Base-by-base conservation (phyloP, 495 filamentous ascomycete species). In the Penicillium diatomitis region DNA sequence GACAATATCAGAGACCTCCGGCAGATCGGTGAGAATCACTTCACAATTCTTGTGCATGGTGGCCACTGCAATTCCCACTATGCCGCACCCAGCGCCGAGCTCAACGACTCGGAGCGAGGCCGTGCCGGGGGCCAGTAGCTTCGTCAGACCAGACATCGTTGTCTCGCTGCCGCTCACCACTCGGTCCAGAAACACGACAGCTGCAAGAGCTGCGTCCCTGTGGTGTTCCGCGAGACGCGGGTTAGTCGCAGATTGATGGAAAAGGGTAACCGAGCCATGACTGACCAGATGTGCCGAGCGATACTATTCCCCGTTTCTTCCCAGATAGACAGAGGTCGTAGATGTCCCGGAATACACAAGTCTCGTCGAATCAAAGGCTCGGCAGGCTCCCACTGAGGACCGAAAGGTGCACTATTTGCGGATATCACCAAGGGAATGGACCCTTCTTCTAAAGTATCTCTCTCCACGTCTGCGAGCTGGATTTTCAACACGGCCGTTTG, bases 271-370 rank as follows among this genome's bases (percentile, higher is more conserved):
- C 32, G n/a, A 37, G 45, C 28, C 28, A 12, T 8, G 46, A 36
- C 64, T 65, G 82, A 91, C 92, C 92, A 98, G 41, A 97, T 81
- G 66, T 98, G 92, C 10, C 90, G 77, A 10, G 91, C 90, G 56
- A 98, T 96, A 61, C 87, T 95, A 62, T 97, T 90, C 5, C 90
- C 91, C 2, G 89, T 89, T 50, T 97, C 90, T 58, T 98, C 92
- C 71, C 85, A 86, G 20, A 96, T 78, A 44, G 50, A 57, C 36
- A 80, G 55, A 7, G 41, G 29, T 34, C 53, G 47, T 1, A 50
- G 32, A 5, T 46, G 42, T 8, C 57, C 54, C 12, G 60, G 51
- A 20, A 67, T 44, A 29, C 42, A 53, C 47, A 87, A 70, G 0
- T 78, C 68, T 46, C 81, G 70, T 47, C 80, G 71, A 10, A 86